A percentile compares a stretch with the other conserved stretches of the same genome.
Conservation (phyloP, 2,329 filamentous ascomycete genomes). For the Aureobasidium namibiae region DNA sequence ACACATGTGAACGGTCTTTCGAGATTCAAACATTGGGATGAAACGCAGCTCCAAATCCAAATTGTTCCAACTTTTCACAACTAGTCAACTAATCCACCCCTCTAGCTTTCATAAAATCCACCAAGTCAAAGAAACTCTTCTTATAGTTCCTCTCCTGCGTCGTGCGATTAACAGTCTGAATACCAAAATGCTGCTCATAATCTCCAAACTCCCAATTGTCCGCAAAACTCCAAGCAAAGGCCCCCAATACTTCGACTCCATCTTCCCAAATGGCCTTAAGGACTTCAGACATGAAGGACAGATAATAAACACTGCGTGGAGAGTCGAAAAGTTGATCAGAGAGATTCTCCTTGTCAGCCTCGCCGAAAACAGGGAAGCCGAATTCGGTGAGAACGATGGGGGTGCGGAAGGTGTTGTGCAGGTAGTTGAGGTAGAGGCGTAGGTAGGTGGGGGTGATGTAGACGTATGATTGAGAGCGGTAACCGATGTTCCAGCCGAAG, state of each 20-base stretch:
- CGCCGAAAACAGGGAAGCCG: slow-evolving; percentile 36
- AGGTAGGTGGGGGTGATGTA: slow-evolving; percentile 53
- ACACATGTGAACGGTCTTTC: no score
- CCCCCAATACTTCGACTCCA: slow-evolving; percentile 26
- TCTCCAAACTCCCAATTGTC: slow-evolving; percentile 41
- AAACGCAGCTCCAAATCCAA: no score
- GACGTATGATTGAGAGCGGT: slow-evolving; percentile 47
- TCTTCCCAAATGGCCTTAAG: slow-evolving; percentile 25
- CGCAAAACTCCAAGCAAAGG: slow-evolving; percentile 26
- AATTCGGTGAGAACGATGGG: slow-evolving; percentile 33
- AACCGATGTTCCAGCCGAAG: slow-evolving; percentile 30
- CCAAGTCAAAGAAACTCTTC: slow-evolving; percentile 30
- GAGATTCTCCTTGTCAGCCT: slow-evolving; percentile 33
- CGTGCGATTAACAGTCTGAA: slow-evolving; percentile 40
- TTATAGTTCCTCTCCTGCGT: slow-evolving; percentile 30
- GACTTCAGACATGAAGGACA: slow-evolving; percentile 33
- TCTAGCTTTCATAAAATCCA: slow-evolving; percentile 17
- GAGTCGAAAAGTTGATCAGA: slow-evolving; percentile 47
- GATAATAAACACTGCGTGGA: slow-evolving; percentile 47
- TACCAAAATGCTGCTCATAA: slow-evolving; percentile 43
- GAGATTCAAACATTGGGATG: no score
- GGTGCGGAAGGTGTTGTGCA: slow-evolving; percentile 50
- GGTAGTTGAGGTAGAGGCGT: slow-evolving; percentile 47
- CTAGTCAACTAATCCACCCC: neutral
- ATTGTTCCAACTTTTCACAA: no score